Evolutionary conservation across 2,329 filamentous ascomycete species (phyloP), one percentile per base, ranked within the genome.

Genomic region (Alternaria postmessia): DNA sequence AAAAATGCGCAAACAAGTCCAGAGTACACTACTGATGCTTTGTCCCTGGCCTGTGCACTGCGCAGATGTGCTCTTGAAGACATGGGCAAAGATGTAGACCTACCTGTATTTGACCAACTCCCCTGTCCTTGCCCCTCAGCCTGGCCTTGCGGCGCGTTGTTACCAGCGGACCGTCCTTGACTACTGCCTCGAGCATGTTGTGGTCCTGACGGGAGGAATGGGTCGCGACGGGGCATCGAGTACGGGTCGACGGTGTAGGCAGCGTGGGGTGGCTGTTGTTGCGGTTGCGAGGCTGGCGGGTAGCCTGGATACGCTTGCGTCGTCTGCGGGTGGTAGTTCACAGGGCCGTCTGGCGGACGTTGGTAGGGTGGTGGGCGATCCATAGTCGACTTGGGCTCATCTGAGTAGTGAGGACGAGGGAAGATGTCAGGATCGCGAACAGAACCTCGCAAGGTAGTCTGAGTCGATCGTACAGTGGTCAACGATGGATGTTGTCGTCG

Each of bases 241-340:
- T 84, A 83, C 22, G 82, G 80, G 64, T 84, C 82, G 56, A 66
- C 59, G 30, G 78, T 70, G 70, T 80, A 82, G 46, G 82, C 80
- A 47, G 81, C 77, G 62, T 83, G 81, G 39, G 81, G 68, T 11
- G 81, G 54, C 7, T 81, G 70, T 55, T 76, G 72, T 38, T 72
- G 71, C 51, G 64, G 36, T 42, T 52, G 49, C 30, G 66, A 65
- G 24, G 68, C 74, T n/a, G 77, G 69, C 36, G 77, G 68, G 53
- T 79, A 81, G 67, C 64, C 67, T 39, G 77, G 66, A 42, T 75
- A 74, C 11, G 78, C 62, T 34, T 66, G 69, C 22, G 60, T 53
- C 38, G 54, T 59, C 8, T 67, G 59, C 24, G 71, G 51, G 59
- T 72, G 73, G 51, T 89, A 89, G 68, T 87, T 78, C 54, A 86